These are phyloP conservation scores for Dothistroma septosporum DNA, from an alignment of 2,329 filamentous ascomycete genomes.

Conservation along the genomic window DNA sequence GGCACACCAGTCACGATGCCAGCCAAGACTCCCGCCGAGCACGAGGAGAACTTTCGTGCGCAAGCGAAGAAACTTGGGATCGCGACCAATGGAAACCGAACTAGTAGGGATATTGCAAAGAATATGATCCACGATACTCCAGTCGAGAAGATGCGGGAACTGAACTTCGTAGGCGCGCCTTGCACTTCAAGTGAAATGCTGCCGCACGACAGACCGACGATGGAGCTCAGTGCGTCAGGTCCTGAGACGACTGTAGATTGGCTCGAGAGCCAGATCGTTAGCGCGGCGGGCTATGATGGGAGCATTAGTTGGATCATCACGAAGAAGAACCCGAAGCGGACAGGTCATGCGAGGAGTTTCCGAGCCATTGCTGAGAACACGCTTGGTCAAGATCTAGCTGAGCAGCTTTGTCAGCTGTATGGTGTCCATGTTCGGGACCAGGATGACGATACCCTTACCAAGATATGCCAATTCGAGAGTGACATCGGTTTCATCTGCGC, in stretches of 20 bases:
- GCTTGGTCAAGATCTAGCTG: background rate
- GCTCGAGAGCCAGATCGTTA: background rate
- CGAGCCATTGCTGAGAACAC: background rate
- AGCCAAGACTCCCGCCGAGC: background rate
- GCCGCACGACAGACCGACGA: background rate
- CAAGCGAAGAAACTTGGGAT: background rate
- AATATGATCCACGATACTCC: background rate
- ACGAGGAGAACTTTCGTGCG: background rate
- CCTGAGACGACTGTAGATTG: background rate
- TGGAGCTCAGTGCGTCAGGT: background rate
- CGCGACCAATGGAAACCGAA: background rate
- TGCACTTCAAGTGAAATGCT: background rate
- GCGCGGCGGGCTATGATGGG: background rate
- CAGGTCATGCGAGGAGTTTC: background rate
- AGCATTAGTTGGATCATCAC: background rate
- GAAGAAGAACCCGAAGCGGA: background rate
- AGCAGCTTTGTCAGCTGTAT: background rate
- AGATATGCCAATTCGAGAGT: background rate
- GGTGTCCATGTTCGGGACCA: background rate
- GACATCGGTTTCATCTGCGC: background rate
- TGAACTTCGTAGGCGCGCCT: background rate
- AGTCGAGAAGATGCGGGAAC: background rate
- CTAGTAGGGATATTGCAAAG: background rate
- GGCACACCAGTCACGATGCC: background rate
- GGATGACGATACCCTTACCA: background rate